Base-by-base conservation (phyloP, 2,329 filamentous ascomycete species). In the Colletotrichum brevisporum region DNA sequence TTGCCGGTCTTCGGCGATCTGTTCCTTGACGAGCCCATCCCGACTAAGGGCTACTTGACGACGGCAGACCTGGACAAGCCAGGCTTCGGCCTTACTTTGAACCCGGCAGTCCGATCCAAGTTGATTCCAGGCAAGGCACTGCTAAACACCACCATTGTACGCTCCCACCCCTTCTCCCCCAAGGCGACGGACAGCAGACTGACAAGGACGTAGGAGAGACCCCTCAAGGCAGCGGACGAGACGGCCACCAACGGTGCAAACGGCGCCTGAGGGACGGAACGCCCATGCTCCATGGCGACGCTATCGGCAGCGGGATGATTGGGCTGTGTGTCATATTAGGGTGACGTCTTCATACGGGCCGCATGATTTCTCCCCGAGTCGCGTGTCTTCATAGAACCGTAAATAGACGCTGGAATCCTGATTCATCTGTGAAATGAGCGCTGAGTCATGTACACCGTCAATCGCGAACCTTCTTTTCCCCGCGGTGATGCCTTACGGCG, bases 1-100 rank as follows among this genome's bases (percentile, higher is more conserved):
- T 83, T 95, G 71, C 95, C 95, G 2, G 95, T 98, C 6, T 98
- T 98, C 80, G 95, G 95, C 43, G 93, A 97, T 75, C 85, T 98
- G 59, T 98, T 97, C 82, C 76, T 92, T 43, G 94, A 97, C 79
- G 95, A 98, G 83, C 94, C 94, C 5, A 95, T 98, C 69, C 94
- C 94, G 1, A 89, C 86, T 13, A 91, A 94, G 75, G 95, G 95
- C 0, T 97, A 90, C 80, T 85, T 98, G 57, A 93, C 94, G 71
- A 88, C 94, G 4, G 89, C 90, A 18, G 90, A 93, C 64, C 85
- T 98, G 65, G 94, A 98, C 79, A 94, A 92, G 85, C 95, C 95
- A 5, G 95, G 95, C 0, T 98, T 98, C 76, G 95, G 95, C 5
- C 85, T 98, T 58, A 94, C 95, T 68, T 81, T 98, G 66, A 97